phyloP scores from a whole-genome alignment of 352 stramenopile species.

The Phytophthora sojae region DNA sequence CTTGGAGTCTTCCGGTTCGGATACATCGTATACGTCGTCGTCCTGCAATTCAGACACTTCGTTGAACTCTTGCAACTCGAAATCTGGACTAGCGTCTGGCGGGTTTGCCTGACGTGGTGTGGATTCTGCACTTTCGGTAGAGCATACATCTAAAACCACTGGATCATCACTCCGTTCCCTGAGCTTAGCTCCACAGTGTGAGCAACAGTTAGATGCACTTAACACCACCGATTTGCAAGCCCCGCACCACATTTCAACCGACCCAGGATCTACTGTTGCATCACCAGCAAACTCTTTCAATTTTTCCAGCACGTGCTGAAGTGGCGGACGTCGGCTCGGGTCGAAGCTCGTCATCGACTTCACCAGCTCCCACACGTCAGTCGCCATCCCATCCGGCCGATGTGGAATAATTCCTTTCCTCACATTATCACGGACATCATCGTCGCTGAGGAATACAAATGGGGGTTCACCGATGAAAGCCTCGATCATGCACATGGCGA shows the following conservation, averaged over 20 bases:
- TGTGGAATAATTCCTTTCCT: constrained; percentile 11
- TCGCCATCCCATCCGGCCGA: constrained; percentile 1
- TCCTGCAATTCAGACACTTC: too few species aligned
- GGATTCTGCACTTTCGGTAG: background rate
- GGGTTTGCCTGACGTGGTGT: background rate
- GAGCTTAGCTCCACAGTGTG: constrained; percentile 1
- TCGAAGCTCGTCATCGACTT: constrained; percentile 7
- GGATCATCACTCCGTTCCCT: background rate
- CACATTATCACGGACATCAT: constrained; percentile 12
- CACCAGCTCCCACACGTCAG: constrained; percentile 3
- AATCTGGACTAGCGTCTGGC: background rate
- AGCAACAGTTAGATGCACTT: background rate
- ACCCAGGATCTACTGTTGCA: background rate
- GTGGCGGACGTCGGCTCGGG: background rate
- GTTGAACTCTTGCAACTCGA: too few species aligned
- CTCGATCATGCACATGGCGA: constrained; percentile 5
- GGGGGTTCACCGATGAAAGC: background rate
- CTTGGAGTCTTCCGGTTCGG: too few species aligned
- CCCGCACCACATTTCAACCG: background rate
- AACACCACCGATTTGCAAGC: background rate
- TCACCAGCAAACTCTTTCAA: constrained; percentile 5
- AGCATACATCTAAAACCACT: background rate
- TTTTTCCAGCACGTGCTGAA: constrained; percentile 8
- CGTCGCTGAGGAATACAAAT: background rate
- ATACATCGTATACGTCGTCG: too few species aligned